A percentile compares a stretch with the other conserved stretches of the same genome.
Conservation (phyloP, 2,329 filamentous ascomycete genomes). For the Colletotrichum truncatum region DNA sequence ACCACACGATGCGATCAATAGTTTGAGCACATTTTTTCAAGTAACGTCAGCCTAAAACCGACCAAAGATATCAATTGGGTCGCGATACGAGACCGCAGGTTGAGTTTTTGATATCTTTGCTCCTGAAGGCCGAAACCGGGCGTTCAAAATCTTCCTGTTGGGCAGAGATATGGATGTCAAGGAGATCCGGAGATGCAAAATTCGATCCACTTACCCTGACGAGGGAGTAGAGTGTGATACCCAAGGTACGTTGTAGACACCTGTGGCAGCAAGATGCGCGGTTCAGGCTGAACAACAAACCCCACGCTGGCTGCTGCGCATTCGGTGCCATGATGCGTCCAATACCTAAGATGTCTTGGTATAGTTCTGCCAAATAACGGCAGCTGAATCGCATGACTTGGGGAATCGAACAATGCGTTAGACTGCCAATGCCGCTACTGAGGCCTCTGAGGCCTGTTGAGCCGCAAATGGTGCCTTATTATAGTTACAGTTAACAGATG, state of each 20-base stretch:
- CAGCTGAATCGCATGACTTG: background rate
- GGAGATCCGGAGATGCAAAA: conserved; percentile 22
- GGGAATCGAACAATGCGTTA: background rate
- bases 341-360: background rate
- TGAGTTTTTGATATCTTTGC: background rate
- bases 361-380: background rate
- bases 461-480: background rate
- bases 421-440: background rate
- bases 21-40: background rate
- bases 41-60: background rate
- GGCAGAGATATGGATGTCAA: conserved; percentile 9
- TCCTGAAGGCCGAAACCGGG: background rate
- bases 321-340: background rate
- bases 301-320: conserved; percentile 1
- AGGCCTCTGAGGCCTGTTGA: background rate
- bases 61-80: background rate
- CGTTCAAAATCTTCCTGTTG: background rate
- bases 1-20: background rate
- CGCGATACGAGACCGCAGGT: background rate
- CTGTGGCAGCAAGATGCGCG: background rate
- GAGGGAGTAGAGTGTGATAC: background rate
- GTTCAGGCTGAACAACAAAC: background rate
- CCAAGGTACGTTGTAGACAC: background rate
- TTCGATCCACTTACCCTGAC: conserved; percentile 13
- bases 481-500: background rate